Evolutionary conservation across 768 basidiomycete genomes (phyloP), one percentile per base, ranked within the genome.

Genomic region (Lactarius evosmus): DNA sequence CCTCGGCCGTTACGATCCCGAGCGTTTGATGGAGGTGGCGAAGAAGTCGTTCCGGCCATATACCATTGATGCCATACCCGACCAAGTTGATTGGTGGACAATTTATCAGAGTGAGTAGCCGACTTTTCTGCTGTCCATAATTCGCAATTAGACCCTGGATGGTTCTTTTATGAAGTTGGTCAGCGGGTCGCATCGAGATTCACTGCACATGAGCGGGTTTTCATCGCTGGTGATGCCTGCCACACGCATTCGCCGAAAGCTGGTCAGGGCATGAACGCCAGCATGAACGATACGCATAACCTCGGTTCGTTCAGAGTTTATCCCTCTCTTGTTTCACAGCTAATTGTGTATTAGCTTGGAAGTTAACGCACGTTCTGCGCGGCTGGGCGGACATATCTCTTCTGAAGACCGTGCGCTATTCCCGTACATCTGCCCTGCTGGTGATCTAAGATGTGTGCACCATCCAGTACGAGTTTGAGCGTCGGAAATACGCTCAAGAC

Each of bases 191-290:
- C 83, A 16, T 77, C 81, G 33, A 74, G 73, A n/a, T 85, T 79
- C 71, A 78, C 79, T 1, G 68, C 76, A 0, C 65, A 77, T 44
- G 72, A 83, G 34, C 80, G 84, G 5, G 75, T 84, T 2, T 83
- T 85, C 67, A 84, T 85, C 53, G 84, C 80, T 0, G 83, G 84
- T 14, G 83, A 83, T 65, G 82, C 82, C 3, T 84, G 80, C 40
- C 80, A 79, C 61, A 79, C 78, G 19, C 78, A 78, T 54, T 79
- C 77, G 0, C 77, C 76, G 1, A 78, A 79, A 71, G 79, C 79
- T 58, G 77, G 82, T 6, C 83, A 83, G 62, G 82, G 80, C 1
- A 79, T 81, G 81, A 83, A 82, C 33, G 81, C 81, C 4, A 78
- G 78, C 55, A 82, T 83, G 76, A 81, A 78, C 59, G 83, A 85